Evolutionary conservation across 352 stramenopile genomes (phyloP).

Genomic region (Globisporangium canariense): DNA sequence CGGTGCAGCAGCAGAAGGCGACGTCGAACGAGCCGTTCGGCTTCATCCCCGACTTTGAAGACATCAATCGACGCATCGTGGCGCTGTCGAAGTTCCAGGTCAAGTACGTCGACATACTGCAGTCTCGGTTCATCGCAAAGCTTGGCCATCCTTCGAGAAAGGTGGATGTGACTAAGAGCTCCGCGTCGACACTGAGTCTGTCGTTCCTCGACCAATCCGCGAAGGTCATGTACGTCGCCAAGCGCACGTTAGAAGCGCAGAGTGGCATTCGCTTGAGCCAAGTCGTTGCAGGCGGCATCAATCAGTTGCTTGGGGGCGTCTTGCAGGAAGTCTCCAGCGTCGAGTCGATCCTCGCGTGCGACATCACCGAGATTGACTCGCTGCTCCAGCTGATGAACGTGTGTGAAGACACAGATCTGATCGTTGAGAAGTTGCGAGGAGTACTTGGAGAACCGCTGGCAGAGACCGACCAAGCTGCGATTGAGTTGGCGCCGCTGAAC

Average conservation of each 20-base stretch:
- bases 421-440: constrained; percentile 67
- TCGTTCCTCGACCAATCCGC: constrained; percentile 49
- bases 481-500: constrained; percentile 62
- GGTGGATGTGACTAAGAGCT: constrained; percentile 63
- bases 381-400: constrained; percentile 60
- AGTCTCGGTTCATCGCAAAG: constrained; percentile 64
- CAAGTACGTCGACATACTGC: constrained; percentile 42
- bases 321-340: constrained; percentile 61
- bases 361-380: constrained; percentile 42
- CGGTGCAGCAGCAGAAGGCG: constrained; percentile 58
- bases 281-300: constrained; percentile 63
- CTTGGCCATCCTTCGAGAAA: constrained; percentile 40
- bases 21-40: constrained; percentile 36
- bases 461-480: constrained; percentile 34
- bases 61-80: constrained; percentile 58
- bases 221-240: constrained; percentile 52
- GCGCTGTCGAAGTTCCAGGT: constrained; percentile 44
- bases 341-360: constrained; percentile 61
- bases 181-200: constrained; percentile 40
- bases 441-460: constrained; percentile 48
- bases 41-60: constrained; percentile 54
- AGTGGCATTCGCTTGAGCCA: constrained; percentile 43
- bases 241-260: constrained; percentile 30
- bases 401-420: constrained; percentile 56
- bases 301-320: constrained; percentile 59